Percentiles rank a stretch among this genome's conserved stretches.
phyloP scores from a whole-genome alignment of 2,329 filamentous ascomycete genomes.

The Torrubiella hemipterigena region DNA sequence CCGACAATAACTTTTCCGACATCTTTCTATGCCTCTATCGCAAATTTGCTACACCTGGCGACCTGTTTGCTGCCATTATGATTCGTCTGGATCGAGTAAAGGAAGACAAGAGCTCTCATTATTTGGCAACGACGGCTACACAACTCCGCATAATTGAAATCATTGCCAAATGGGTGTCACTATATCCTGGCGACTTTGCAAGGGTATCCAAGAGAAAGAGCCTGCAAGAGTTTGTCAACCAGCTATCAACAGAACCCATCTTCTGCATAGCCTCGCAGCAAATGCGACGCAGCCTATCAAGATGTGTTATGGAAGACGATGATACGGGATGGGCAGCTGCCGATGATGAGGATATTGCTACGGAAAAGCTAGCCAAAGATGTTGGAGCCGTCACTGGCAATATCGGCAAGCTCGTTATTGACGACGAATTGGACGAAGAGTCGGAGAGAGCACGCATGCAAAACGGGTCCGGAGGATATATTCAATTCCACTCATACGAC shows the following conservation, averaged over 20 bases:
- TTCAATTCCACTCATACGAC: constrained; percentile 57
- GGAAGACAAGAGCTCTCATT: constrained; percentile 52
- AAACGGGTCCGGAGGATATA: constrained; percentile 28
- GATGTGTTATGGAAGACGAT: constrained; percentile 68
- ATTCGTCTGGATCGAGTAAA: constrained; percentile 61
- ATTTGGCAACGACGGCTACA: constrained; percentile 65
- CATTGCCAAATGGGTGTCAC: constrained; percentile 76
- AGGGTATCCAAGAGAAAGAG: constrained; percentile 59
- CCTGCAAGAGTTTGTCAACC: constrained; percentile 62
- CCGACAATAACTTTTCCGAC: constrained; percentile 79
- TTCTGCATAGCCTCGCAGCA: constrained; percentile 79
- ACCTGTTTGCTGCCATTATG: constrained; percentile 68
- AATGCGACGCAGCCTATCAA: constrained; percentile 67
- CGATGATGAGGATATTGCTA: constrained; percentile 42
- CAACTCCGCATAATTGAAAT: constrained; percentile 78
- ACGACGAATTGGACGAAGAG: constrained; percentile 30
- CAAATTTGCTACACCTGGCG: constrained; percentile 75
- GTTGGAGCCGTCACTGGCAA: constrained; percentile 25
- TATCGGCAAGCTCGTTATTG: constrained; percentile 35
- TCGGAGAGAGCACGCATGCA: constrained; percentile 30
- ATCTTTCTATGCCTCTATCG: constrained; percentile 90
- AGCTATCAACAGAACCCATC: constrained; percentile 65
- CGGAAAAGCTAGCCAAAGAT: constrained; percentile 24
- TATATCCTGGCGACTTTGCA: constrained; percentile 90
- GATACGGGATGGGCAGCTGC: constrained; percentile 86